Percentiles rank a stretch among this genome's conserved stretches.
Conservation (phyloP, 257 asterid genomes). For the Gynochthodes officinalis region DNA sequence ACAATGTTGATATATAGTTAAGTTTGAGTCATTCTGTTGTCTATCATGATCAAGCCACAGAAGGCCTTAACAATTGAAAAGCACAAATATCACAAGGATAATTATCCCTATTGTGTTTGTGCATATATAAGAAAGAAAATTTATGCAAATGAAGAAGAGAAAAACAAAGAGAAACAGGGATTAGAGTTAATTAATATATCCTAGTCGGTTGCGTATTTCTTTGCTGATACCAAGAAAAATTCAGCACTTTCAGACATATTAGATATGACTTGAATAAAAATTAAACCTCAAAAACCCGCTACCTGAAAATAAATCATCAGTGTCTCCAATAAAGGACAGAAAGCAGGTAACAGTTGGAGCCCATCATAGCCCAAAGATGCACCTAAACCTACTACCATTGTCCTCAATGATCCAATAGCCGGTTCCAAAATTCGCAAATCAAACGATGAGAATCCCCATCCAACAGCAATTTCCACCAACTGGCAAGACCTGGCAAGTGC, state of each 20-base stretch:
- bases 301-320: constrained; percentile 85
- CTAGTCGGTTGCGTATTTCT: not conserved
- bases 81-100: not conserved
- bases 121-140: not conserved
- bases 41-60: not conserved
- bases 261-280: not conserved
- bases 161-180: not conserved
- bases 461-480: constrained; percentile 70
- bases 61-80: not conserved
- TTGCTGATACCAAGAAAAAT: not conserved
- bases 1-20: not conserved
- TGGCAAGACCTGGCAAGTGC: constrained; percentile 56
- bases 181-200: not conserved
- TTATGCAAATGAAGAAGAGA: not conserved
- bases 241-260: not conserved
- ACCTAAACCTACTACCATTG: constrained; percentile 72
- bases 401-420: constrained; percentile 51
- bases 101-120: not conserved
- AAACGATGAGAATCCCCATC: constrained; percentile 84
- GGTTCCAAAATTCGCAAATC: constrained; percentile 60
- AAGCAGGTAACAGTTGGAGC: constrained; percentile 50
- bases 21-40: not conserved
- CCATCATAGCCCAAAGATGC: constrained; percentile 76
- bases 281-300: constrained; percentile 5
- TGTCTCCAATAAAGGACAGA: constrained; percentile 72